Conservation (phyloP, 306 rosid species). For the Oemleria cerasiformis region DNA sequence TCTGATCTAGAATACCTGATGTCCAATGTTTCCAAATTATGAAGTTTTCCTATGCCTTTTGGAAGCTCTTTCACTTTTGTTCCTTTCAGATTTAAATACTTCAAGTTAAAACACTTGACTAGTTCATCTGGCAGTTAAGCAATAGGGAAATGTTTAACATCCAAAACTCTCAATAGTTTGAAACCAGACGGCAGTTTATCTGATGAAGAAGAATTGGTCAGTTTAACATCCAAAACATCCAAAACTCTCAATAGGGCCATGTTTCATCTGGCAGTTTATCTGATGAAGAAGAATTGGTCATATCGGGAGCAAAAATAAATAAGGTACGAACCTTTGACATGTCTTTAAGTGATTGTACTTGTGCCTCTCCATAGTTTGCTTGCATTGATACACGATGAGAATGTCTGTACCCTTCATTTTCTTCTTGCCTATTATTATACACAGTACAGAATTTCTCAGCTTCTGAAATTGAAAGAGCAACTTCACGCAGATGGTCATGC, state of each 20-base stretch:
- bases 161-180: too few relatives aligned
- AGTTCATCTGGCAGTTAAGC: too few relatives aligned
- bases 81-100: too few relatives aligned
- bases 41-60: constrained; percentile 18
- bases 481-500: constrained; percentile 14
- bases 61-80: constrained; percentile 15
- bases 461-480: constrained; percentile 11
- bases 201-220: too few relatives aligned
- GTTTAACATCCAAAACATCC: too few relatives aligned
- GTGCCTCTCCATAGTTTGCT: background rate
- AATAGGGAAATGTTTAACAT: too few relatives aligned
- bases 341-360: background rate
- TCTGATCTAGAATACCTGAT: constrained; percentile 8
- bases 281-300: background rate
- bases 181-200: too few relatives aligned
- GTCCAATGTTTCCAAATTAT: constrained; percentile 18
- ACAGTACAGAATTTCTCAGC: constrained; percentile 5
- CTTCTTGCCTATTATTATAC: background rate
- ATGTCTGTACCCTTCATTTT: background rate
- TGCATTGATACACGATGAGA: constrained; percentile 16
- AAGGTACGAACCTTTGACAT: constrained; percentile 12
- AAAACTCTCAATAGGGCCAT: constrained; percentile 1
- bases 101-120: too few relatives aligned
- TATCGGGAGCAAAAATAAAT: background rate
- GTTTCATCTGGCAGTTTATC: background rate